Base-by-base conservation (phyloP, 805 yeast genomes). In the Wickerhamomyces chaumierensis region DNA sequence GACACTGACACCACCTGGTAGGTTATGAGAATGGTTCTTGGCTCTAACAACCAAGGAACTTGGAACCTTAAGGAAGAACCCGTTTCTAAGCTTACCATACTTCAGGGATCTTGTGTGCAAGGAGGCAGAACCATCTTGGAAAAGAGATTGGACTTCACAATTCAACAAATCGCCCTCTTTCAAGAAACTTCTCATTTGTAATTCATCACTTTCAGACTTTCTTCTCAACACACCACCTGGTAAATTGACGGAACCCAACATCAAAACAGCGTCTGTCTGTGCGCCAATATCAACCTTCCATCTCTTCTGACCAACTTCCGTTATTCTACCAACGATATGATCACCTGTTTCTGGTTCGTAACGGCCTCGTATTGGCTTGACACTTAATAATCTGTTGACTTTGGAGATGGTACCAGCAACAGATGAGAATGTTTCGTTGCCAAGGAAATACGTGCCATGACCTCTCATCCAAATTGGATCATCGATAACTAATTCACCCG, bases 401-500 rank as follows among this genome's bases (percentile, higher is more conserved):
- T 90, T 70, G 2, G 83, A 73, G 4, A 92, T 79, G 11, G 78
- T 77, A 4, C 99, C 99, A 0, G 96, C 96, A 6, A 90, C 95
- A 0, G 96, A 81, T 3, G 95, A 81, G 57, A 74, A 86, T 0
- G 96, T 86, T 48, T 71, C 66, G 47, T 80, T 81, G 27, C 75
- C 77, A 31, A 81, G 62, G 47, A 79, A 75, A 57, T 86, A 92
- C 0, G 97, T 92, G 5, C 98, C 98, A 55, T 90, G 98, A 23
- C 98, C 98, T 54, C 94, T 75, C 98, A 92, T 92, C 96, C 97
- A 92, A 2, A 80, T 71, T 6, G 95, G 84, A 53, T 92, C 97
- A 48, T 84, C 92, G 0, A 97, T 92, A n/a, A 92, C 83, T 37
- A 88, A 63, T 56, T 92, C 96, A 9, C 98, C 98, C 0, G 98